Conservation (phyloP, 257 asterid genomes). For the Hygrophila difformis region DNA sequence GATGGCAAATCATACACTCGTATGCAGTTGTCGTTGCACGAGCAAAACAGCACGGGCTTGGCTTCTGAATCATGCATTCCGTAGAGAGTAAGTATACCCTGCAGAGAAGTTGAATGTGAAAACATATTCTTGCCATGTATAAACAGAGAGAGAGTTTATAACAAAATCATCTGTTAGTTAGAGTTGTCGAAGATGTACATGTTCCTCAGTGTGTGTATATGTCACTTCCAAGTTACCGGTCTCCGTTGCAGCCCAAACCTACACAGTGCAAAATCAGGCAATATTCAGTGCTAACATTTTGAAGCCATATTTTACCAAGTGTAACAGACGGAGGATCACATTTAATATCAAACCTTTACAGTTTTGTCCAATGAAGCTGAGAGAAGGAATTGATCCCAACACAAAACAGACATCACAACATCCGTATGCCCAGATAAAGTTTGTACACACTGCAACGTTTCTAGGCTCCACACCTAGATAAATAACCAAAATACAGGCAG, state of each 20-base stretch:
- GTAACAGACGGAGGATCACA: too few species aligned
- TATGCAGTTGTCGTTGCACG: slow-evolving; percentile 68
- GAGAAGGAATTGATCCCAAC: slow-evolving; percentile 97
- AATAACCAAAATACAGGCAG: slow-evolving; percentile 4
- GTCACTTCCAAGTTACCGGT: slow-evolving; percentile 84
- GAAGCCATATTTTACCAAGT: too few species aligned
- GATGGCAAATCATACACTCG: slow-evolving; percentile 90
- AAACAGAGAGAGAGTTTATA: too few species aligned
- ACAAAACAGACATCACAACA: slow-evolving; percentile 94
- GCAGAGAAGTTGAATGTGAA: slow-evolving; percentile 12
- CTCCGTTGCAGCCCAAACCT: slow-evolving; percentile 91
- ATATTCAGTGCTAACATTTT: too few species aligned
- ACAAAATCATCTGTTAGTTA: not conserved
- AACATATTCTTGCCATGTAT: not conserved
- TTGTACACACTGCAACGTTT: slow-evolving; percentile 79
- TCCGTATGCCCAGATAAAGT: slow-evolving; percentile 65
- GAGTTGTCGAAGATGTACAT: slow-evolving; percentile 38
- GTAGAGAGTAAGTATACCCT: slow-evolving; percentile 80
- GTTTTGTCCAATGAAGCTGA: slow-evolving; percentile 94
- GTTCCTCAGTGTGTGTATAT: slow-evolving; percentile 80
- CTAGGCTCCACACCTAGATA: slow-evolving; percentile 91
- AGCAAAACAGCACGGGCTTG: slow-evolving; percentile 83
- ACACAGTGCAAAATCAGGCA: slow-evolving; percentile 6
- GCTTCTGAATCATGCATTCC: slow-evolving; percentile 97
- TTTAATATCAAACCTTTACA: slow-evolving; percentile 43